Percentiles rank a stretch among this genome's conserved stretches.
Evolutionary conservation across 768 basidiomycete genomes (phyloP).

Genomic region (Hypsizygus marmoreus): DNA sequence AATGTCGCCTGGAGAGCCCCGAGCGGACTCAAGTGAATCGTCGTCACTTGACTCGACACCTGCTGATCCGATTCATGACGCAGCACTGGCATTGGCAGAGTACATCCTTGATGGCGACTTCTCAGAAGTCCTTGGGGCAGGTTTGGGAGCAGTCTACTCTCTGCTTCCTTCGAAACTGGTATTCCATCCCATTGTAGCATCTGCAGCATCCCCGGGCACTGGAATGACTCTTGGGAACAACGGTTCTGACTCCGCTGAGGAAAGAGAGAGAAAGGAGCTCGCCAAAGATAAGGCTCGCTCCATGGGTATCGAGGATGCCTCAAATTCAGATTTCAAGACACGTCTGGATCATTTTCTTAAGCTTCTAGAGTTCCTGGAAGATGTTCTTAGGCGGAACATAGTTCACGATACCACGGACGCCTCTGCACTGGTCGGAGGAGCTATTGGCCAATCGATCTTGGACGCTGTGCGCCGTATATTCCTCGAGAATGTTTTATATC

Average conservation of each 20-base stretch:
- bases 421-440: slow-evolving; percentile 69
- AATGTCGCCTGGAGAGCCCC: slow-evolving; percentile 73
- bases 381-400: slow-evolving; percentile 74
- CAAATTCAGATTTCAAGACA: slow-evolving; percentile 70
- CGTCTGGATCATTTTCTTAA: slow-evolving; percentile 90
- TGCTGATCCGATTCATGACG: slow-evolving; percentile 77
- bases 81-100: slow-evolving; percentile 85
- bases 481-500: slow-evolving; percentile 90
- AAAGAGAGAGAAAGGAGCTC: slow-evolving; percentile 50
- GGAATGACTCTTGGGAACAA: slow-evolving; percentile 78
- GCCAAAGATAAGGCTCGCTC: slow-evolving; percentile 53
- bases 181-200: slow-evolving; percentile 49
- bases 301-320: slow-evolving; percentile 77
- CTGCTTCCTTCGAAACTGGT: slow-evolving; percentile 85
- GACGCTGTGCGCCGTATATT: slow-evolving; percentile 84
- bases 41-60: slow-evolving; percentile 33
- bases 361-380: slow-evolving; percentile 88
- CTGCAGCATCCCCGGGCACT: slow-evolving; percentile 40
- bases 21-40: slow-evolving; percentile 32
- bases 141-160: slow-evolving; percentile 91
- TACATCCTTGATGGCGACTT: slow-evolving; percentile 97
- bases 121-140: slow-evolving; percentile 94
- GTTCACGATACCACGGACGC: slow-evolving; percentile 53
- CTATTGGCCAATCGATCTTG: slow-evolving; percentile 82
- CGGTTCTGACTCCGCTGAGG: slow-evolving; percentile 54